Evolutionary conservation across 768 basidiomycete genomes (phyloP).

Genomic region (Amanita phalloides): DNA sequence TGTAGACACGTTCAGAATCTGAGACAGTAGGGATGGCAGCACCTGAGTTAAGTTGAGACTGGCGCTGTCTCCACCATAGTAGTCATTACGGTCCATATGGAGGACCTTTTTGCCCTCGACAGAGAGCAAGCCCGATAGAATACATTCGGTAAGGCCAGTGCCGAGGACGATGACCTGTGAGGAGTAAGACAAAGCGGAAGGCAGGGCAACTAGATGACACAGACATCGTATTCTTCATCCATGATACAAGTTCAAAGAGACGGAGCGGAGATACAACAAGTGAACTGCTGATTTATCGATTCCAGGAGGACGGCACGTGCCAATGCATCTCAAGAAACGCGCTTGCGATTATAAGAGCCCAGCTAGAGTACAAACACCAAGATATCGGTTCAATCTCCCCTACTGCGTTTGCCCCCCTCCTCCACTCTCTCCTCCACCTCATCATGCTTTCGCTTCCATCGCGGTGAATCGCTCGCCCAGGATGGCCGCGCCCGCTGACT

Average conservation of each 20-base stretch:
- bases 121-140: constrained; percentile 95
- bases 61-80: constrained; percentile 96
- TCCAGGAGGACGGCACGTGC: constrained; percentile 1
- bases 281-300: constrained; percentile 3
- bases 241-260: constrained; percentile 32
- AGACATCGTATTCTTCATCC: constrained; percentile 99
- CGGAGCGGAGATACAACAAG: background rate
- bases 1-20: constrained; percentile 6
- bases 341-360: background rate
- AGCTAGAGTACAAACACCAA: background rate
- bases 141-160: constrained; percentile 97
- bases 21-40: constrained; percentile 7
- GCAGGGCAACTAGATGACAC: constrained; percentile 6
- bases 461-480: background rate
- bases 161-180: constrained; percentile 82
- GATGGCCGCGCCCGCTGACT: constrained; percentile 4
- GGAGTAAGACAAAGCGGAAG: constrained; percentile 9
- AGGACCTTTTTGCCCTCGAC: constrained; percentile 99
- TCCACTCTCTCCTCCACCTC: background rate
- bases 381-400: background rate
- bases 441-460: constrained; percentile 2
- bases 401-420: constrained; percentile 2
- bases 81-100: constrained; percentile 98
- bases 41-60: constrained; percentile 97
- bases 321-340: background rate